Evolutionary conservation across 768 basidiomycete species (phyloP).

Genomic region (Leccinum incarnatum): DNA sequence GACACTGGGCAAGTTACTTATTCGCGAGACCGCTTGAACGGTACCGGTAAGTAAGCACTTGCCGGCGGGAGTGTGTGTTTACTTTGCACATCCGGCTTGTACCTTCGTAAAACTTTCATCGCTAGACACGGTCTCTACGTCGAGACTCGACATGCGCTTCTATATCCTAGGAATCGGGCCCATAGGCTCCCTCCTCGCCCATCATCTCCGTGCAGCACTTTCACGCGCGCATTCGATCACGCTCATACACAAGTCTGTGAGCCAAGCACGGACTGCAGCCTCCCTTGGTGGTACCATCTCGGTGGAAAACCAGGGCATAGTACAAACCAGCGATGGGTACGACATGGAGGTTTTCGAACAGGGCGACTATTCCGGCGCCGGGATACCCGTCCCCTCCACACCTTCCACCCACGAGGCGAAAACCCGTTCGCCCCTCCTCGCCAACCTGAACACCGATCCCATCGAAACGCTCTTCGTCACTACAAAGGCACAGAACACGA

Average conservation of each 20-base stretch:
- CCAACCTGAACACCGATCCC: conserved; percentile 19
- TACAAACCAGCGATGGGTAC: conserved; percentile 44
- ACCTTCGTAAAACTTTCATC: background rate
- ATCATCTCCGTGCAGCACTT: conserved; percentile 68
- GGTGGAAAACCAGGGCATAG: conserved; percentile 50
- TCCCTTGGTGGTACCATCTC: conserved; percentile 37
- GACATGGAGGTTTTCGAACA: conserved; percentile 47
- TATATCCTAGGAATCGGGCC: conserved; percentile 72
- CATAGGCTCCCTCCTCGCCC: conserved; percentile 78
- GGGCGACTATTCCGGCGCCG: conserved; percentile 21
- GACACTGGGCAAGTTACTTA: background rate
- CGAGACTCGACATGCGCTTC: conserved; percentile 40
- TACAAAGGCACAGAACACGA: conserved; percentile 70
- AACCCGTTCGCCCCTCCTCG: conserved; percentile 13
- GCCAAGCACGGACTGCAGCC: conserved; percentile 36
- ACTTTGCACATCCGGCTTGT: background rate
- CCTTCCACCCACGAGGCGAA: conserved; percentile 11
- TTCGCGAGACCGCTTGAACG: too few relatives aligned
- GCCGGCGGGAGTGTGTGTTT: background rate
- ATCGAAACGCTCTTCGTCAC: conserved; percentile 84
- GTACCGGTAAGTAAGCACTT: background rate
- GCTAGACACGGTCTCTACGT: background rate
- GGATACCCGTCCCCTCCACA: conserved; percentile 17
- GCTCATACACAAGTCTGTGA: conserved; percentile 61
- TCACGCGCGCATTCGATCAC: conserved; percentile 52